Percentiles rank a stretch among this genome's conserved stretches.
phyloP scores from a whole-genome alignment of 495 filamentous ascomycete genomes.

The Aspergillus nidulans region DNA sequence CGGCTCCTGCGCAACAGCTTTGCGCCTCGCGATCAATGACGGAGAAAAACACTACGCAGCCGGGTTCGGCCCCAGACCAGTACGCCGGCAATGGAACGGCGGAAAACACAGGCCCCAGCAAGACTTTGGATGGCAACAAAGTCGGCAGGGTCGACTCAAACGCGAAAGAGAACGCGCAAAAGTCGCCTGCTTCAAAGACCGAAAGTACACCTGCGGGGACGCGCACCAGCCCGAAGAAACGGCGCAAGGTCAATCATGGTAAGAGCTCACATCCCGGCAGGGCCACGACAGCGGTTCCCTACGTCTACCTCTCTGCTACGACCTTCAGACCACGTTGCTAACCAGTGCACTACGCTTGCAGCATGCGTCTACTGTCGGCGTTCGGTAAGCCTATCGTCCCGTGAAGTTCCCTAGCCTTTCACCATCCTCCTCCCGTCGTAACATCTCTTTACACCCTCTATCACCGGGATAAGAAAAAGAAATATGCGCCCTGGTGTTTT shows the following conservation, averaged over 20 bases:
- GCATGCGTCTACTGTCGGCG: conserved; percentile 98
- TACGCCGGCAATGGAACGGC: conserved; percentile 19
- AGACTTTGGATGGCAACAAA: conserved; percentile 13
- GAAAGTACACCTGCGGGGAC: conserved; percentile 33
- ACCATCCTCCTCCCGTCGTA: conserved; percentile 3
- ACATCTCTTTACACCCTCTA: conserved; percentile 6
- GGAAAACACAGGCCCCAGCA: conserved; percentile 12
- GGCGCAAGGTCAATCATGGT: conserved; percentile 99
- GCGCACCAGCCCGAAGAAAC: conserved; percentile 76
- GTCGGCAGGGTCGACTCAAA: conserved; percentile 23
- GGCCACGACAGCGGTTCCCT: conserved; percentile 28
- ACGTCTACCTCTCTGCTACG: conserved; percentile 18
- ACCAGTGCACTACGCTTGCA: conserved; percentile 40
- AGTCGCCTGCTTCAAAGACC: conserved; percentile 32
- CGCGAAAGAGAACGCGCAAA: conserved; percentile 29
- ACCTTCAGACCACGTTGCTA: conserved; percentile 26
- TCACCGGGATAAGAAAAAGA: conserved; percentile 3
- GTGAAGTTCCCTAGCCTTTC: conserved; percentile 5
- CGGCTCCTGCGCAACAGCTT: conserved; percentile 28
- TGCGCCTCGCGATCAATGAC: conserved; percentile 35
- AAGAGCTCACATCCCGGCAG: conserved; percentile 40
- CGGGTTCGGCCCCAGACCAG: conserved; percentile 26
- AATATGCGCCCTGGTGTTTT: conserved; percentile 1
- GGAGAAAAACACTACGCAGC: conserved; percentile 29
- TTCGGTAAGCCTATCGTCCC: conserved; percentile 67